Percentiles rank a stretch among this genome's conserved stretches.
phyloP scores from a whole-genome alignment of 2,329 filamentous ascomycete species.

The Colletotrichum phormii region DNA sequence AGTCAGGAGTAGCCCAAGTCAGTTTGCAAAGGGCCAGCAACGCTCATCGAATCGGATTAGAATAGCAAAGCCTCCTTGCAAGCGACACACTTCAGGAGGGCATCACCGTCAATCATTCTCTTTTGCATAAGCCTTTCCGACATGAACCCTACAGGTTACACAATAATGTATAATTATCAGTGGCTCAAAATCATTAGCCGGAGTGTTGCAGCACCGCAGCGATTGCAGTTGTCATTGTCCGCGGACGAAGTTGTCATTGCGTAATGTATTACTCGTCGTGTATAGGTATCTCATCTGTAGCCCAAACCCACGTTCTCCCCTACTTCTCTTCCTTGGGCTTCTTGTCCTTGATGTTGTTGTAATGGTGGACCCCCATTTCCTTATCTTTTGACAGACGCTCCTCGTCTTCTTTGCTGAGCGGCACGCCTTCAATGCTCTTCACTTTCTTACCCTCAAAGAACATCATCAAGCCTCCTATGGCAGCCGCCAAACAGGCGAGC shows the following conservation, averaged over 20 bases:
- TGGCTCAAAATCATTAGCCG: neutral
- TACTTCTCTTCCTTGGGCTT: slow-evolving; percentile 57
- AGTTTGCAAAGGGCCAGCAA: too few species aligned
- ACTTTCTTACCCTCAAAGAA: slow-evolving; percentile 78
- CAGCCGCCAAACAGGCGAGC: slow-evolving; percentile 77
- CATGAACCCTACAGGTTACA: neutral
- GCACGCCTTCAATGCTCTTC: slow-evolving; percentile 78
- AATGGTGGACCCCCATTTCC: slow-evolving; percentile 68
- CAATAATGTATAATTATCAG: neutral
- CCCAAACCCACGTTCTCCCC: slow-evolving; percentile 28
- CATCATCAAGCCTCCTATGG: slow-evolving; percentile 75
- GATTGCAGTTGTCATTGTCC: neutral
- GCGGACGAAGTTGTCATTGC: neutral
- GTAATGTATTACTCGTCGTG: neutral
- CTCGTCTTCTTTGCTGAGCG: slow-evolving; percentile 67
- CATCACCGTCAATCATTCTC: neutral
- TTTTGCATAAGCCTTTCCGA: neutral
- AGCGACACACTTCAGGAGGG: neutral
- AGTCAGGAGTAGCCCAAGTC: too few species aligned
- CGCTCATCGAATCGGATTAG: too few species aligned
- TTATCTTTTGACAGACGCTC: slow-evolving; percentile 63
- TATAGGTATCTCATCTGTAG: neutral
- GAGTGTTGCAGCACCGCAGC: neutral
- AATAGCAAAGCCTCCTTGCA: neutral
- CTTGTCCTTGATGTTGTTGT: slow-evolving; percentile 67